Evolutionary conservation across 2,329 filamentous ascomycete species (phyloP).

Genomic region (Arachnopeziza araneosa): DNA sequence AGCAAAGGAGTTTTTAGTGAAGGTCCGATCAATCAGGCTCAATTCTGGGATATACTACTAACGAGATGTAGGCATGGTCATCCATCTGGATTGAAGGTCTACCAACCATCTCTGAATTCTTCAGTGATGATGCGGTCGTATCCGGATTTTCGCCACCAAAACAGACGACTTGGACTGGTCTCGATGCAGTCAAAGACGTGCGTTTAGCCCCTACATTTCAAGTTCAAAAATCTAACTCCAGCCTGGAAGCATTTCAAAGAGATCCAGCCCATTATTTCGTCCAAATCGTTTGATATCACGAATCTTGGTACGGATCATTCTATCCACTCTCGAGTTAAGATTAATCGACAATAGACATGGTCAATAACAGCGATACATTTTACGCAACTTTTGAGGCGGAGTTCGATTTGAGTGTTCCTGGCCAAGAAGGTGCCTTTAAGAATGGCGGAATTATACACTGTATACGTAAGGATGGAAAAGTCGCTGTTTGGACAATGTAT

Average conservation of each 20-base stretch:
- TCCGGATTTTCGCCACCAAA: constrained; percentile 6
- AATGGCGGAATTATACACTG: constrained; percentile 5
- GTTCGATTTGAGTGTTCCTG: constrained; percentile 7
- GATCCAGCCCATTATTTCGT: constrained; percentile 3
- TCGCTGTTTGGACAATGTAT: constrained; percentile 7
- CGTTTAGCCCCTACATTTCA: not conserved
- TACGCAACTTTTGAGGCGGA: constrained; percentile 7
- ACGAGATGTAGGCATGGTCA: constrained; percentile 2
- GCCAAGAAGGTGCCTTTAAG: constrained; percentile 4
- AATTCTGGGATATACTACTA: not conserved
- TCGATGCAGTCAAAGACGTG: constrained; percentile 2
- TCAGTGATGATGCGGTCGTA: not conserved
- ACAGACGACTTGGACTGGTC: constrained; percentile 7
- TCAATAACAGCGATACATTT: not conserved
- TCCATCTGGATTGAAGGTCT: not conserved
- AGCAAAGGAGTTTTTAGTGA: not conserved
- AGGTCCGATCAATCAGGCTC: not conserved
- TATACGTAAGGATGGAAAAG: constrained; percentile 4
- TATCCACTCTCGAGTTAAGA: not conserved
- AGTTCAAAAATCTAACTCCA: not conserved
- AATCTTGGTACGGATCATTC: not conserved
- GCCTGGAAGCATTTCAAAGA: constrained; percentile 5
- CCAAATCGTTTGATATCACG: constrained; percentile 1
- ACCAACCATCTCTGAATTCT: constrained; percentile 2
- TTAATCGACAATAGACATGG: not conserved